A percentile compares a stretch with the other conserved stretches of the same genome.
These are phyloP conservation scores for Chimonanthus praecox DNA, from an alignment of 164 flowering plant species.

Conservation along the genomic window DNA sequence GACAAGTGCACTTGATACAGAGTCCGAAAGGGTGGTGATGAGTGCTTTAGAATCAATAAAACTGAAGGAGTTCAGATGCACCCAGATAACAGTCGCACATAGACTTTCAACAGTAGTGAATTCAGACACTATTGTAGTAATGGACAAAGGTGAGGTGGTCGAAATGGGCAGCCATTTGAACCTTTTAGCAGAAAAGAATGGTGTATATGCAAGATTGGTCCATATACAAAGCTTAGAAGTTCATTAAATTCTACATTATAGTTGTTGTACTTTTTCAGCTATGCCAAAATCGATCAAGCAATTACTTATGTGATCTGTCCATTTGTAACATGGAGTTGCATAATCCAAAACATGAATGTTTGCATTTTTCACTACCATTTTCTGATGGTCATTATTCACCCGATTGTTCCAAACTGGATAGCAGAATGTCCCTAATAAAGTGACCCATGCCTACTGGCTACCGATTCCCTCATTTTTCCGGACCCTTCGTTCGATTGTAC, in stretches of 20 bases:
- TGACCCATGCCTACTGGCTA: too few relatives aligned
- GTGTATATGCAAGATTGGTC: slow-evolving; percentile 46
- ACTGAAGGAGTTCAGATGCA: slow-evolving; percentile 21
- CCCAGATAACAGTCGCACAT: slow-evolving; percentile 64
- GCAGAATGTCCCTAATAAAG: too few relatives aligned
- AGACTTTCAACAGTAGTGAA: slow-evolving; percentile 56
- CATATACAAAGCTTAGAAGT: slow-evolving; percentile 38
- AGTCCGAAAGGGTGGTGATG: slow-evolving; percentile 47
- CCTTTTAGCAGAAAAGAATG: slow-evolving; percentile 30
- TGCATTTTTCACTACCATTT: too few relatives aligned
- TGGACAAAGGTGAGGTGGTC: slow-evolving; percentile 58
- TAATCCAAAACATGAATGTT: too few relatives aligned
- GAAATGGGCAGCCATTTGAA: slow-evolving; percentile 57
- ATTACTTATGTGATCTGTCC: too few relatives aligned
- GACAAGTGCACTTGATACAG: slow-evolving; percentile 73
- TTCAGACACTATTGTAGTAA: slow-evolving; percentile 56
- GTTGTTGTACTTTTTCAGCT: not conserved
- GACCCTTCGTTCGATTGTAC: too few relatives aligned
- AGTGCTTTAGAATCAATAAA: slow-evolving; percentile 37
- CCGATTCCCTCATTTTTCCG: too few relatives aligned
- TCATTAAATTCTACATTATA: slow-evolving; percentile 5
- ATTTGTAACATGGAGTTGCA: too few relatives aligned
- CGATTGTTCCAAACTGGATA: too few relatives aligned
- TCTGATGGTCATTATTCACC: too few relatives aligned
- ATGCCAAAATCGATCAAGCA: too few relatives aligned